These are phyloP conservation scores for Panicum miliaceum DNA, from an alignment of 176 grass and related monocot genomes.

Conservation along the genomic window DNA sequence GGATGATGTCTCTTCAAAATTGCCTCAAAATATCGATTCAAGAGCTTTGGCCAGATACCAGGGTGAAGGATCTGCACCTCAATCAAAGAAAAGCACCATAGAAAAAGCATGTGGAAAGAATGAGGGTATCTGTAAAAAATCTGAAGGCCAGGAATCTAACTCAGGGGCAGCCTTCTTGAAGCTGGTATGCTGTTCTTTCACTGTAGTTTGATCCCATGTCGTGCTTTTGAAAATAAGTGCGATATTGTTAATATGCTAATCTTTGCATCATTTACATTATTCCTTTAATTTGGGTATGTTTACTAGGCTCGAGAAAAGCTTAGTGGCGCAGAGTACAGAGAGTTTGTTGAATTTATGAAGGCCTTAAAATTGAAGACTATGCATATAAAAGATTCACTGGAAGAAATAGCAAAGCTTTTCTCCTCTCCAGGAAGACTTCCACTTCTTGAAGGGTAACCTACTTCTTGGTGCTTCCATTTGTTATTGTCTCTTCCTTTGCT, in stretches of 20 bases:
- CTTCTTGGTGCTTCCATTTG: neutral
- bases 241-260: slow-evolving; percentile 26
- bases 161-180: slow-evolving; percentile 72
- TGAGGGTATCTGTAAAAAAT: slow-evolving; percentile 45
- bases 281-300: slow-evolving; percentile 32
- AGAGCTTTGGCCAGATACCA: slow-evolving; percentile 34
- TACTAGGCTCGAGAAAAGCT: slow-evolving; percentile 82
- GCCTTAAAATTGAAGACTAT: slow-evolving; percentile 83
- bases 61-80: slow-evolving; percentile 37
- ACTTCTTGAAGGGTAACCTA: slow-evolving; percentile 85
- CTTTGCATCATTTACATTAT: slow-evolving; percentile 6
- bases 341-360: slow-evolving; percentile 92
- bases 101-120: slow-evolving; percentile 49
- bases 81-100: slow-evolving; percentile 30
- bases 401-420: slow-evolving; percentile 89
- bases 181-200: slow-evolving; percentile 54
- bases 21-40: slow-evolving; percentile 43
- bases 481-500: slow-evolving; percentile 25
- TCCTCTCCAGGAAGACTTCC: slow-evolving; percentile 58
- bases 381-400: slow-evolving; percentile 64
- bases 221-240: slow-evolving; percentile 28
- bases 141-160: slow-evolving; percentile 50
- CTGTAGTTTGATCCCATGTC: slow-evolving; percentile 32
- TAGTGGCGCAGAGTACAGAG: slow-evolving; percentile 65
- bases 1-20: slow-evolving; percentile 41